Evolutionary conservation across 2,329 filamentous ascomycete genomes (phyloP), one percentile per base, ranked within the genome.

Genomic region (Ophiobolus disseminans): DNA sequence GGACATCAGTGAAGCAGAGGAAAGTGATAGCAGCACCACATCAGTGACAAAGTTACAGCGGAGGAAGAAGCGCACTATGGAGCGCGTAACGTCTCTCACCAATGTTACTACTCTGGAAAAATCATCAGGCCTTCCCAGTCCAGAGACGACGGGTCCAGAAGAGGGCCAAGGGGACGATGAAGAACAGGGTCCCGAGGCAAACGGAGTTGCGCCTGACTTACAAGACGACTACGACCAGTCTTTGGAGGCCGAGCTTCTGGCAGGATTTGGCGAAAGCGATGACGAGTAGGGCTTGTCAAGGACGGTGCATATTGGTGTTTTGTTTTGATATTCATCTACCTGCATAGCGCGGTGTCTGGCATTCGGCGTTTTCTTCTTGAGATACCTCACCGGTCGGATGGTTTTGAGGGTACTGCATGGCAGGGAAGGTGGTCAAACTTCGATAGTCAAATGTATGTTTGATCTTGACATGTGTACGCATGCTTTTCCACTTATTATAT

Each of bases 151-250:
- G 8, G 69, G 73, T 5, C 65, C 68, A 6, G 71, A 75, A 48
- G 74, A 75, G 48, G 73, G 69, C 4, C 65, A 70, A 14, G 65
- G 60, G 19, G 77, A 78, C 6, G 77, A 78, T 20, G 74, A 74
- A n/a, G 73, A 76, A 22, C 78, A 77, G 40, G 62, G 69, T 11
- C 60, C 60, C 8, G 72, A 65, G 41, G 58, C 57, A 19, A 66
- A 62, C 14, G 69, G 57, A 19, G 59, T 58, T 56, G 58, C 52
- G 48, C 50, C 66, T 2, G 74, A 73, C 22, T 81, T 82, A 44
- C 78, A 68, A 19, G 59, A 60, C 9, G 68, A 86, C 59, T 70
- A 87, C 40, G 86, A 86, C 68, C 81, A 83, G n/a, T 69, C 51
- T 8, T 55, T 68, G 10, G 68, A 72, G 21, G 73, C 69, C 2